Evolutionary conservation across 768 basidiomycete species (phyloP).

Genomic region (Serendipita indica): DNA sequence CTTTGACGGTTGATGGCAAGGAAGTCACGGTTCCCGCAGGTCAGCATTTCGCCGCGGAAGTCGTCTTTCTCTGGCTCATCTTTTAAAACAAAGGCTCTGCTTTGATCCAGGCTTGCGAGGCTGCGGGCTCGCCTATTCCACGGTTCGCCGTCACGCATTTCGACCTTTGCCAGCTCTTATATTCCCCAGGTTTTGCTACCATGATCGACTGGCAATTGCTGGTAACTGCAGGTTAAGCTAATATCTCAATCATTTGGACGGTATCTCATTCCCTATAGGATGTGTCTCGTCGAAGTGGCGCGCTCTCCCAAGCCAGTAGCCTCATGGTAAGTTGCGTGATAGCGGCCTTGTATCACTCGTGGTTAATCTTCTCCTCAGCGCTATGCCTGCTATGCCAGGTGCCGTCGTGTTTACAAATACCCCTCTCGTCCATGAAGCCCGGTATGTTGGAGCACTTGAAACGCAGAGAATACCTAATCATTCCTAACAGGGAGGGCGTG

Average conservation of each 20-base stretch:
- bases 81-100: slow-evolving; percentile 49
- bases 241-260: slow-evolving; percentile 7
- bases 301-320: slow-evolving; percentile 89
- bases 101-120: slow-evolving; percentile 93
- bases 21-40: slow-evolving; percentile 96
- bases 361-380: slow-evolving; percentile 32
- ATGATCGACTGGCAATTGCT: slow-evolving; percentile 89
- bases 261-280: slow-evolving; percentile 33
- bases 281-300: slow-evolving; percentile 98
- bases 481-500: slow-evolving; percentile 64
- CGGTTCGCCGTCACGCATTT: slow-evolving; percentile 33
- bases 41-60: slow-evolving; percentile 25
- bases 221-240: slow-evolving; percentile 81
- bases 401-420: slow-evolving; percentile 88
- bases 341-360: slow-evolving; percentile 8
- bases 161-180: slow-evolving; percentile 1
- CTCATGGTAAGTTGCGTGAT: slow-evolving; percentile 48
- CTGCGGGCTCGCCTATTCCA: slow-evolving; percentile 68
- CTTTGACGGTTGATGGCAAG: slow-evolving; percentile 90
- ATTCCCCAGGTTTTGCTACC: slow-evolving; percentile 56
- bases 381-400: slow-evolving; percentile 96
- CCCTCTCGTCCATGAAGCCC: slow-evolving; percentile 76
- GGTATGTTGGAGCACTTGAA: slow-evolving; percentile 28
- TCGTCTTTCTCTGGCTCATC: slow-evolving; percentile 12
- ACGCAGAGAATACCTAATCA: not conserved